Base-by-base conservation (phyloP, 2,329 filamentous ascomycete species). In the Apiospora rasikravindrae region DNA sequence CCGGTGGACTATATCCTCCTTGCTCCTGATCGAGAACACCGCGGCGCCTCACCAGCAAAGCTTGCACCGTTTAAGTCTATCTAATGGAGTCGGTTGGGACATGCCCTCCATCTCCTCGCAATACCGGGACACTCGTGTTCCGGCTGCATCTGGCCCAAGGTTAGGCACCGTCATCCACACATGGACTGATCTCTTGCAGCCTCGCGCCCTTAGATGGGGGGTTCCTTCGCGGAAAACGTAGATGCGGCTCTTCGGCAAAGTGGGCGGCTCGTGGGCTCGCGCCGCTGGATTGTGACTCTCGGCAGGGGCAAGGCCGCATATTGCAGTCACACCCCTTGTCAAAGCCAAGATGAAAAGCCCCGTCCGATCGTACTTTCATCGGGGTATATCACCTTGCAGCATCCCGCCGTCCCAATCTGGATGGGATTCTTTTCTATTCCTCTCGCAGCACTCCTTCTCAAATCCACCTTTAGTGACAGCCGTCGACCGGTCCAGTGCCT, bases 401-500 rank as follows among this genome's bases (percentile, higher is more conserved):
- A 64, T n/a, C 19, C 26, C 47, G 47, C 42, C 22, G 24, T 47
- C 67, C 40, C 40, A 40, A 49, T 49, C 67, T 45, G 45, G 42
- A 45, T 29, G 24, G 14, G 45, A 49, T n/a, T n/a, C 33, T 40
- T n/a, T 64, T 64, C 57, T 22, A 53, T 61, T 42, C 51, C 69
- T 44, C 37, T 61, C 69, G 69, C 57, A 64, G 57, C 57, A 64
- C 57, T 64, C 57, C 29, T 64, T 64, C 19, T 64, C 57, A n/a
- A 64, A n/a, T 19, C 33, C n/a, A 40, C 10, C 57, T 40, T 40
- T 64, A 68, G 71, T 70, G 69, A 44, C 69, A 57, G 49, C 71
- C 69, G 71, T 73, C 66, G 71, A 73, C 71, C 71, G 69, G 71
- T 69, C 14, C 24, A 24, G 68, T 66, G 40, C 51, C 51, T 33